Percentiles rank a stretch among this genome's conserved stretches.
These are phyloP conservation scores for Lodderomyces jiufengensis DNA, from an alignment of 1,139 yeast genomes.

Conservation along the genomic window DNA sequence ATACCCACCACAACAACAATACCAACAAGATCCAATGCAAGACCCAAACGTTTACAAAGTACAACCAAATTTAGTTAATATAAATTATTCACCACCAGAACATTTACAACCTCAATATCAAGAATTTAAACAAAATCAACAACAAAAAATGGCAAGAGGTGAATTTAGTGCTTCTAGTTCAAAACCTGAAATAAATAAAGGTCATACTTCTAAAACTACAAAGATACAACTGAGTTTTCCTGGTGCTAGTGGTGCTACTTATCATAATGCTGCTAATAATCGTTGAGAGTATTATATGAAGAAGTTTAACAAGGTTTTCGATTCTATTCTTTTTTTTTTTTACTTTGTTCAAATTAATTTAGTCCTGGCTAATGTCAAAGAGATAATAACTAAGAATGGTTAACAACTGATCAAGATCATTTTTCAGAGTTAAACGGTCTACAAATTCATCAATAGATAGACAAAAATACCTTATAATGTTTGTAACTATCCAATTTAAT, in stretches of 20 bases:
- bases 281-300: too few relatives aligned
- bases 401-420: too few relatives aligned
- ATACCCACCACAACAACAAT: constrained; percentile 5
- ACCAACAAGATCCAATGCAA: constrained; percentile 19
- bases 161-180: constrained; percentile 20
- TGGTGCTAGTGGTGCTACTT: constrained; percentile 38
- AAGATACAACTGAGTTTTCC: constrained; percentile 36
- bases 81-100: constrained; percentile 33
- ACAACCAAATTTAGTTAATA: constrained; percentile 36
- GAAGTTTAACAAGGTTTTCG: too few relatives aligned
- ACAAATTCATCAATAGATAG: too few relatives aligned
- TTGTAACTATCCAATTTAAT: too few relatives aligned
- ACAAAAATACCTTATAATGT: too few relatives aligned
- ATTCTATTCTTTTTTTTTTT: too few relatives aligned
- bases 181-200: constrained; percentile 36
- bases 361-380: too few relatives aligned
- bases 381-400: too few relatives aligned
- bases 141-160: constrained; percentile 31
- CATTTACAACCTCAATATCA: constrained; percentile 38
- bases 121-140: constrained; percentile 32
- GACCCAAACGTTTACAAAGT: constrained; percentile 31
- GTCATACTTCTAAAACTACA: constrained; percentile 21
- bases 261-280: constrained; percentile 36
- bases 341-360: too few relatives aligned
- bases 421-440: too few relatives aligned